A percentile compares a stretch with the other conserved stretches of the same genome.
Evolutionary conservation across 2,329 filamentous ascomycete genomes (phyloP).

Genomic region (Plenodomus lindquistii): DNA sequence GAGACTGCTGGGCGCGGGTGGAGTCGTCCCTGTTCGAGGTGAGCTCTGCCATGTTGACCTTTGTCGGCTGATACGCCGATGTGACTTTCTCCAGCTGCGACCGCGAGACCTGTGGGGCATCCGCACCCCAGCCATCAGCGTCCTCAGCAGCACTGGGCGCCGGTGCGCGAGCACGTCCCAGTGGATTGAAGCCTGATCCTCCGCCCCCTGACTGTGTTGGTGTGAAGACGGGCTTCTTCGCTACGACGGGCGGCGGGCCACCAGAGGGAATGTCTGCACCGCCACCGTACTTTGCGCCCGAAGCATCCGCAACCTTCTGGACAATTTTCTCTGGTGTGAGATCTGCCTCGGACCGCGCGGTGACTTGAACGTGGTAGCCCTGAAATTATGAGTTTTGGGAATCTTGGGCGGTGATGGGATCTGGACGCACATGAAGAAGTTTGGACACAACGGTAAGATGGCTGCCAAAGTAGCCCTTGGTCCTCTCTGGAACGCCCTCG

Average conservation of each 20-base stretch:
- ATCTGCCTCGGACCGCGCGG: conserved; percentile 87
- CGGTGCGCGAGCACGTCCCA: conserved; percentile 65
- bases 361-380: conserved; percentile 97
- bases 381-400: conserved; percentile 26
- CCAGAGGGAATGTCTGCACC: conserved; percentile 60
- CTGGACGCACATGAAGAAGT: conserved; percentile 72
- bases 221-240: conserved; percentile 90
- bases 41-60: conserved; percentile 88
- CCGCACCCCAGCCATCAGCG: conserved; percentile 89
- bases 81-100: conserved; percentile 89
- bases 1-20: conserved; percentile 61
- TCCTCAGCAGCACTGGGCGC: conserved; percentile 65
- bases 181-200: conserved; percentile 65
- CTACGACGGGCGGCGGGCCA: conserved; percentile 69
- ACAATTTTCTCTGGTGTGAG: conserved; percentile 86
- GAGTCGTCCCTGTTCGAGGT: conserved; percentile 72
- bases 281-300: conserved; percentile 89
- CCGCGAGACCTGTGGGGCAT: conserved; percentile 88
- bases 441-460: conserved; percentile 89
- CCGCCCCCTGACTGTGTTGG: conserved; percentile 68
- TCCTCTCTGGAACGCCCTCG: conserved; percentile 95
- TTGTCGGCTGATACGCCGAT: conserved; percentile 91
- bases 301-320: conserved; percentile 92
- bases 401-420: conserved; percentile 25
- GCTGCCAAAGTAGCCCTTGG: conserved; percentile 98